Conservation (phyloP, 1,284 basidiomycete genomes). For the Ganoderma meredithae region DNA sequence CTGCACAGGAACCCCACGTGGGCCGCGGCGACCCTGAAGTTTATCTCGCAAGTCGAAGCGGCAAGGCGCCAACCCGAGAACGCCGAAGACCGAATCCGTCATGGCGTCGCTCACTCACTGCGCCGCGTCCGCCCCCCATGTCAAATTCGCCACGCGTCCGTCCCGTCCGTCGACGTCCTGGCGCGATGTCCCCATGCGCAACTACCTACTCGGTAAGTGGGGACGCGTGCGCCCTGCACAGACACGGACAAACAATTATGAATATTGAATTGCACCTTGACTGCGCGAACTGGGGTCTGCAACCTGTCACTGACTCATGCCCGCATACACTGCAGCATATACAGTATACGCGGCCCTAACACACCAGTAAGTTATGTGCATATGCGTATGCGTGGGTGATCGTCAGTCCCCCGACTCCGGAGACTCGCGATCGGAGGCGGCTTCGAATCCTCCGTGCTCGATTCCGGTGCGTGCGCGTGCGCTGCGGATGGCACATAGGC, state of each 20-base stretch:
- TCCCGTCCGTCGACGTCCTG: neutral
- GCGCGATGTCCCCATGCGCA: neutral
- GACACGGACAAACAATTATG: too few relatives aligned
- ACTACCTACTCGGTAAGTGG: neutral
- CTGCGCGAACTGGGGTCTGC: constrained; percentile 1
- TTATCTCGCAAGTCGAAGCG: neutral
- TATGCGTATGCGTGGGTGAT: neutral
- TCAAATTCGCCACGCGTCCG: neutral
- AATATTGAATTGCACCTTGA: neutral
- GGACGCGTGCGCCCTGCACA: too few relatives aligned
- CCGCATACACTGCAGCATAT: neutral
- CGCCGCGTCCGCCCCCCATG: neutral
- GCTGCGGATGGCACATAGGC: neutral
- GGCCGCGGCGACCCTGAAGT: neutral
- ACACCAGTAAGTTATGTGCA: neutral
- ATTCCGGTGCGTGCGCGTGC: neutral
- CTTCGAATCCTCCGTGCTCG: too few relatives aligned
- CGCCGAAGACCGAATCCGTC: neutral
- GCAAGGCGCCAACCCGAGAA: neutral
- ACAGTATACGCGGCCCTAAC: neutral
- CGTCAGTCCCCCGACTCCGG: neutral
- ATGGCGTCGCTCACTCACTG: neutral
- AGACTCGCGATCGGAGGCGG: too few relatives aligned
- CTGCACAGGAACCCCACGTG: neutral
- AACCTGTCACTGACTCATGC: neutral